phyloP scores from a whole-genome alignment of 257 asterid species.

The Phtheirospermum japonicum region DNA sequence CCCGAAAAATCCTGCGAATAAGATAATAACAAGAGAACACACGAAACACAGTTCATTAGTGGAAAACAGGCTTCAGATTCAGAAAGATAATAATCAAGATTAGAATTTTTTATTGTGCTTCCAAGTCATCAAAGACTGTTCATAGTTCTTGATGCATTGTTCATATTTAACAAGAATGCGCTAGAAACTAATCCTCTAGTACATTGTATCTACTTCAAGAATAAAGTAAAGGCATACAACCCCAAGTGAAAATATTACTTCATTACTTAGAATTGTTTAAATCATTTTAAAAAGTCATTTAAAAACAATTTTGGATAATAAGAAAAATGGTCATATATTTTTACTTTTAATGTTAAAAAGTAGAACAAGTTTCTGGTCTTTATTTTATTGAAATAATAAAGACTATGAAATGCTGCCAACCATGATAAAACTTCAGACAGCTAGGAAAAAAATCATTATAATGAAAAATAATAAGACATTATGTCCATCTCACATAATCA shows the following conservation, averaged over 20 bases:
- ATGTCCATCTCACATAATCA: neutral
- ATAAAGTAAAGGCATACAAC: neutral
- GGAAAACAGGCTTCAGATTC: slow-evolving; percentile 18
- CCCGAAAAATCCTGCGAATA: slow-evolving; percentile 90
- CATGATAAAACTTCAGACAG: slow-evolving; percentile 1
- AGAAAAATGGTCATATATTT: neutral
- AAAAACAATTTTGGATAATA: neutral
- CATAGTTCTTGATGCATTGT: neutral
- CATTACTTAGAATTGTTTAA: neutral
- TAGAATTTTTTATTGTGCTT: neutral
- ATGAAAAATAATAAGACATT: neutral
- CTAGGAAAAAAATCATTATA: neutral
- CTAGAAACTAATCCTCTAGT: slow-evolving; percentile 1
- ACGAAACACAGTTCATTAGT: slow-evolving; percentile 6
- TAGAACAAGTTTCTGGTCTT: too few species aligned
- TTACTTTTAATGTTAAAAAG: neutral
- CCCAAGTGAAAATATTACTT: neutral
- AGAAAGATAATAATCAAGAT: slow-evolving; percentile 22
- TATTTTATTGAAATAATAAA: too few species aligned
- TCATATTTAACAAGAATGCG: neutral
- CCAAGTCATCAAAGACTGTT: neutral
- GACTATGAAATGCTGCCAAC: slow-evolving; percentile 1
- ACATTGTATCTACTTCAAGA: slow-evolving; percentile 4
- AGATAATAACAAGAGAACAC: slow-evolving; percentile 14
- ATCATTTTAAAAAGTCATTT: neutral